These are phyloP conservation scores for Rhizopus microsporus DNA, from an alignment of 371 early-diverging fungal genomes.

Conservation along the genomic window DNA sequence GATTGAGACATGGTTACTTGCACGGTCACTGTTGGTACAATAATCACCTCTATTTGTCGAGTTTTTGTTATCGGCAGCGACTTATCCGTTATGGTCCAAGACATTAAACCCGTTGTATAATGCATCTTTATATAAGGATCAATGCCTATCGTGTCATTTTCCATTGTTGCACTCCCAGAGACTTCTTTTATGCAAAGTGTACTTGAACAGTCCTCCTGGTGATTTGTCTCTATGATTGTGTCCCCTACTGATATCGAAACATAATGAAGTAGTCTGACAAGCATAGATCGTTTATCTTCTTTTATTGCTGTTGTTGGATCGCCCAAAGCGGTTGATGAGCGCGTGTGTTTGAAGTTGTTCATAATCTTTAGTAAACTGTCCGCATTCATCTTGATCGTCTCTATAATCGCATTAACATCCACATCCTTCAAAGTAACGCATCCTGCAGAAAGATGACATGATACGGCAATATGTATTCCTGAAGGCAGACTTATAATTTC, in stretches of 20 bases:
- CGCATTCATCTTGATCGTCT: conserved; percentile 3
- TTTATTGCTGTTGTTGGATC: conserved; percentile 5
- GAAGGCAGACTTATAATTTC: conserved; percentile 35
- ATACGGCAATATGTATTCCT: conserved; percentile 35
- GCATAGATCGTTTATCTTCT: conserved; percentile 2
- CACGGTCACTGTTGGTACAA: conserved; percentile 19
- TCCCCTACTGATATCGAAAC: conserved; percentile 23
- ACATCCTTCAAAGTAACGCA: conserved; percentile 50
- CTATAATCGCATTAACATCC: conserved; percentile 24
- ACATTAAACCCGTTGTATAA: conserved; percentile 14
- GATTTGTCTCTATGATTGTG: conserved; percentile 20
- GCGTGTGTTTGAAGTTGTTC: neutral
- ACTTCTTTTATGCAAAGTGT: conserved; percentile 18
- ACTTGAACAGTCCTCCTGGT: conserved; percentile 13
- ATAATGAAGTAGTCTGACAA: conserved; percentile 21
- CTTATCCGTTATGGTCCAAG: conserved; percentile 24
- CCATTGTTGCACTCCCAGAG: conserved; percentile 6
- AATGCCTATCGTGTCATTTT: conserved; percentile 7
- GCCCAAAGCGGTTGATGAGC: too few relatives aligned
- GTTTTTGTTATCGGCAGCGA: neutral
- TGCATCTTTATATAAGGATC: conserved; percentile 28
- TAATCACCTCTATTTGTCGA: conserved; percentile 16
- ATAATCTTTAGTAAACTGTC: conserved; percentile 8
- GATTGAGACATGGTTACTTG: conserved; percentile 21
- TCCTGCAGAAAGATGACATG: conserved; percentile 52